Base-by-base conservation (phyloP, 2,329 filamentous ascomycete species). In the Emmonsiellopsis sp. region DNA sequence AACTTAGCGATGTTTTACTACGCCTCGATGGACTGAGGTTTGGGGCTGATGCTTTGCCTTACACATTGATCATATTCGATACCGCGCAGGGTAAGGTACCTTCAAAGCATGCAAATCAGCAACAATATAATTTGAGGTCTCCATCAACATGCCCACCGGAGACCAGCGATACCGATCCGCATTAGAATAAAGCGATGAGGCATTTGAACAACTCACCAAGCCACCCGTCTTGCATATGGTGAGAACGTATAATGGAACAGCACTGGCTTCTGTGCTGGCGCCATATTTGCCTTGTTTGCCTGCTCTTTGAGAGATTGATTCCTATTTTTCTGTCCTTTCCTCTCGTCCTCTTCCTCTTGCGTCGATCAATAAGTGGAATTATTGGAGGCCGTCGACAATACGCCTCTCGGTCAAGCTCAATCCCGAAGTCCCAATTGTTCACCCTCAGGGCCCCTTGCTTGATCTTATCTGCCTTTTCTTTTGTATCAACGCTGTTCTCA, bases 31-130 rank as follows among this genome's bases (percentile, higher is more conserved):
- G 34, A 26, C 44, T 6, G 37, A 49, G 8, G 7, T 20, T 20
- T 10, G 31, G 38, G 10, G 11, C n/a, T 7, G 20, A 43, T 31
- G 74, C 79, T 26, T 26, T 26, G 20, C 20, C 20, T 67, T 73
- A 86, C 82, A 61, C 84, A 87, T 81, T 87, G 78, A 49, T 75
- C 76, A 62, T 84, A 87, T 0, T 79, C 75, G 45, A 89, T 85
- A 30, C 77, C 77, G 42, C 85, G 79, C 3, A 89, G 76, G 40
- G 76, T 74, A 10, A 89, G 73, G 64, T 89, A 89, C 83, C 84
- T 59, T n/a, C 32, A n/a, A 42, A 42, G 15, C 16, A 31, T n/a
- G 11, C 11, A 31, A 31, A 51, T 51, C 38, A 43, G 49, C 49
- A 43, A 40, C 32, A 26, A 26, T 26, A 26, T 26, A 26, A 26